Evolutionary conservation across 2,329 filamentous ascomycete genomes (phyloP).

Genomic region (Didymosphaeria variabile): DNA sequence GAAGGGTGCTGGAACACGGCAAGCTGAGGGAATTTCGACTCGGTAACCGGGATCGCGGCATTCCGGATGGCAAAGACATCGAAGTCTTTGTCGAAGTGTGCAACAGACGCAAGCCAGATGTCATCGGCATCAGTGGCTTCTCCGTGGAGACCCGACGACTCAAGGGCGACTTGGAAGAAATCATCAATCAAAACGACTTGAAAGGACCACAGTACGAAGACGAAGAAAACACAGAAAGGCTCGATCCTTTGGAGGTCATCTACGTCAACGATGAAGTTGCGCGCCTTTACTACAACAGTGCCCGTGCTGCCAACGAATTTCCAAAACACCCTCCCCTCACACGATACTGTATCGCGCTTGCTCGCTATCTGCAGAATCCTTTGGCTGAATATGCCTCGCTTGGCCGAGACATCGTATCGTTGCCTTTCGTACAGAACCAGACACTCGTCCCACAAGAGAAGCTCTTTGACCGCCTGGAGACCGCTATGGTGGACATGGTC

Average conservation of each 20-base stretch:
- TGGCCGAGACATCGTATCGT: slow-evolving; percentile 84
- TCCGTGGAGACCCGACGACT: slow-evolving; percentile 86
- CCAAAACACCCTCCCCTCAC: slow-evolving; percentile 80
- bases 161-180: slow-evolving; percentile 79
- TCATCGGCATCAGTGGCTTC: slow-evolving; percentile 88
- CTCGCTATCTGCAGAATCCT: slow-evolving; percentile 92
- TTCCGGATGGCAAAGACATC: slow-evolving; percentile 71
- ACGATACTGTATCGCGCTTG: slow-evolving; percentile 88
- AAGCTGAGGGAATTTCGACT: slow-evolving; percentile 81
- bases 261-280: slow-evolving; percentile 97
- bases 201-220: slow-evolving; percentile 85
- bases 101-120: slow-evolving; percentile 82
- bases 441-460: slow-evolving; percentile 88
- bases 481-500: slow-evolving; percentile 98
- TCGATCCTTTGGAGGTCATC: slow-evolving; percentile 84
- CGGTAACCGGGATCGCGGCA: slow-evolving; percentile 70
- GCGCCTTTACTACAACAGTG: slow-evolving; percentile 92
- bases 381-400: slow-evolving; percentile 96
- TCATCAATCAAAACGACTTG: slow-evolving; percentile 80
- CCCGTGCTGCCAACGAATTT: slow-evolving; percentile 79
- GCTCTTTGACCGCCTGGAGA: slow-evolving; percentile 85
- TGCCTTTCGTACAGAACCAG: slow-evolving; percentile 90
- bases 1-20: slow-evolving; percentile 86
- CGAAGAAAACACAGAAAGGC: slow-evolving; percentile 74
- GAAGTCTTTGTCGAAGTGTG: slow-evolving; percentile 81